Evolutionary conservation across 768 basidiomycete species (phyloP).

Genomic region (Hypholoma fasciculare): DNA sequence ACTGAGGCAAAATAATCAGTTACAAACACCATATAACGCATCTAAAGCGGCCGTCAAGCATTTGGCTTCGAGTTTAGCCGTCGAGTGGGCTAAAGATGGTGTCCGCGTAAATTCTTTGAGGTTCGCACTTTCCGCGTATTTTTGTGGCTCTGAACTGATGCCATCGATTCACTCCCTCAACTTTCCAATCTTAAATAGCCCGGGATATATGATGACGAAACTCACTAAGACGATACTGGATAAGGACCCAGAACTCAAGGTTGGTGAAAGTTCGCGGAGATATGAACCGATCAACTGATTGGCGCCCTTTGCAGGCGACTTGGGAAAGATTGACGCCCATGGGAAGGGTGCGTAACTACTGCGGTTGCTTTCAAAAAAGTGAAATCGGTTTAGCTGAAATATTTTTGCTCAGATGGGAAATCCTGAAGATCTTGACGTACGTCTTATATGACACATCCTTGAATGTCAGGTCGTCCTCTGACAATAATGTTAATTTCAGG

Average conservation of each 20-base stretch:
- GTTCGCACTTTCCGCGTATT: conserved; percentile 29
- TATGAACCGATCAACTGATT: too few species aligned
- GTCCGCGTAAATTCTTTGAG: conserved; percentile 85
- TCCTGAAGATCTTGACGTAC: conserved; percentile 85
- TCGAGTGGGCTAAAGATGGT: conserved; percentile 93
- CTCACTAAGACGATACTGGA: conserved; percentile 83
- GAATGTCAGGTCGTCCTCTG: background rate
- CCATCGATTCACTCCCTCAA: background rate
- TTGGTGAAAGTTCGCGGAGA: conserved; percentile 24
- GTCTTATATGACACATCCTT: conserved; percentile 17
- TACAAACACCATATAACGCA: conserved; percentile 94
- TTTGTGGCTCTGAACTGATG: background rate
- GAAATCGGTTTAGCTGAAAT: background rate
- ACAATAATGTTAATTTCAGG: conserved; percentile 38
- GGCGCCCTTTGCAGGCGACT: conserved; percentile 52
- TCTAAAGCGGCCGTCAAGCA: conserved; percentile 96
- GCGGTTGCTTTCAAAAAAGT: background rate
- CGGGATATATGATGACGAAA: conserved; percentile 94
- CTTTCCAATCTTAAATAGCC: conserved; percentile 40
- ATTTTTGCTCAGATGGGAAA: conserved; percentile 69
- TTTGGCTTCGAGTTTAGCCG: conserved; percentile 89
- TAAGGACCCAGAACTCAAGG: conserved; percentile 74
- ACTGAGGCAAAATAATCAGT: conserved; percentile 32
- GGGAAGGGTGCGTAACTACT: conserved; percentile 60
- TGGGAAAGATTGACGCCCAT: conserved; percentile 88